Conservation (phyloP, 2,329 filamentous ascomycete genomes). For the Trichoderma endophyticum region DNA sequence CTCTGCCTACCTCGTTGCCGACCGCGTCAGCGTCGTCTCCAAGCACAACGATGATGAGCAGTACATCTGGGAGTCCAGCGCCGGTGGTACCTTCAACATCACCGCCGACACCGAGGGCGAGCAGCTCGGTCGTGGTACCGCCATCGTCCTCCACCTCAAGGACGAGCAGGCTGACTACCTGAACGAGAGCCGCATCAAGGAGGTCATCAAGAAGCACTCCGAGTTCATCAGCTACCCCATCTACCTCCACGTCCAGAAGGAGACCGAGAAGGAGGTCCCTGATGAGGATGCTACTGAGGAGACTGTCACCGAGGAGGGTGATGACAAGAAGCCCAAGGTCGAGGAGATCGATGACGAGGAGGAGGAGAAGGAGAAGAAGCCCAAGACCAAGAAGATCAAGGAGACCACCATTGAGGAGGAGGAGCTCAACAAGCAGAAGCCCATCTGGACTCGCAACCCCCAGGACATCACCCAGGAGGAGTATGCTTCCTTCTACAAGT, state of each 20-base stretch:
- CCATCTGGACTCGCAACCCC: conserved; percentile 99
- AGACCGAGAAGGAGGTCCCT: conserved; percentile 97
- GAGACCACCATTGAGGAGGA: conserved; percentile 98
- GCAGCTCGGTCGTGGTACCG: conserved; percentile 88
- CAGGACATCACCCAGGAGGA: conserved; percentile 93
- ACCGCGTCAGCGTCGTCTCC: conserved; percentile 90
- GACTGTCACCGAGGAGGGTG: conserved; percentile 65
- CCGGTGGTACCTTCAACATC: conserved; percentile 96
- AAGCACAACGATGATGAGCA: conserved; percentile 99
- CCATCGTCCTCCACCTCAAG: conserved; percentile 99
- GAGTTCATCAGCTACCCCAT: conserved; percentile 99
- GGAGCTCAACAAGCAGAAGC: conserved; percentile 99
- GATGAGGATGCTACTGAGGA: conserved; percentile 85
- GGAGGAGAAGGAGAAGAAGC: conserved; percentile 83
- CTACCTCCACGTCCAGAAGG: conserved; percentile 99
- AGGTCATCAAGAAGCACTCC: conserved; percentile 99
- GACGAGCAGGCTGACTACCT: conserved; percentile 98
- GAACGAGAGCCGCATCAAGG: conserved; percentile 99
- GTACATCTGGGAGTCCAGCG: conserved; percentile 98
- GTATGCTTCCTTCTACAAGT: conserved; percentile 99
- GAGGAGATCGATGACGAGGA: conserved; percentile 89
- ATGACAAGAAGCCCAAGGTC: conserved; percentile 93
- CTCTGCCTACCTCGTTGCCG: conserved; percentile 98
- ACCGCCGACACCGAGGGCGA: conserved; percentile 85
- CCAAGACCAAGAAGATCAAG: conserved; percentile 99